These are phyloP conservation scores for Ustilago hordei DNA, from an alignment of 1,284 basidiomycete genomes.

Conservation along the genomic window DNA sequence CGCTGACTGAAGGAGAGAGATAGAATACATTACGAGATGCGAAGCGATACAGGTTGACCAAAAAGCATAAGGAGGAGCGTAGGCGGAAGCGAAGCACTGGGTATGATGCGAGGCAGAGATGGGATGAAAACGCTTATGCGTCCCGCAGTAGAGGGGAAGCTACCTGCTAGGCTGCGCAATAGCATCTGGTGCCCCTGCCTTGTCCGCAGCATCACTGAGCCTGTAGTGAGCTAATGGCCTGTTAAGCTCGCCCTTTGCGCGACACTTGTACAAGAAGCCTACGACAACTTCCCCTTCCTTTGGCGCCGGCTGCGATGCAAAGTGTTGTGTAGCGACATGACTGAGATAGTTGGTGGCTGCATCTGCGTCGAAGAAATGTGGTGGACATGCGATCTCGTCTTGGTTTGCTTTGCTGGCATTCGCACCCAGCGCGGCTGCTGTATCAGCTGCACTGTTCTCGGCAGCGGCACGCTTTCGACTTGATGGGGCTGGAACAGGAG, in stretches of 20 bases:
- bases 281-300: slow-evolving; percentile 66
- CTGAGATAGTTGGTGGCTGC: slow-evolving; percentile 56
- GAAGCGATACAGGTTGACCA: background rate
- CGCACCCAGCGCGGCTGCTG: slow-evolving; percentile 15
- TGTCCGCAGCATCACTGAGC: slow-evolving; percentile 32
- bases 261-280: slow-evolving; percentile 62
- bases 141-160: background rate
- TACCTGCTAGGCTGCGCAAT: slow-evolving; percentile 26
- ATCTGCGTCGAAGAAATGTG: slow-evolving; percentile 59
- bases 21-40: slow-evolving; percentile 13
- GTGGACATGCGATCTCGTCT: slow-evolving; percentile 52
- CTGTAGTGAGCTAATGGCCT: slow-evolving; percentile 45
- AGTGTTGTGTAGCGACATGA: slow-evolving; percentile 56
- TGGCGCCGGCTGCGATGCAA: slow-evolving; percentile 56
- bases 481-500: slow-evolving; percentile 18
- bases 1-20: background rate
- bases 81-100: background rate
- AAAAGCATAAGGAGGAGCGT: background rate
- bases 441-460: slow-evolving; percentile 33
- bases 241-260: slow-evolving; percentile 57
- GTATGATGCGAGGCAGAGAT: slow-evolving; percentile 8
- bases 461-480: slow-evolving; percentile 36
- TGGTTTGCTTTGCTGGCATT: slow-evolving; percentile 26
- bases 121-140: background rate
- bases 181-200: slow-evolving; percentile 11